Base-by-base conservation (phyloP, 2,329 filamentous ascomycete species). In the Trichoderma koningii region DNA sequence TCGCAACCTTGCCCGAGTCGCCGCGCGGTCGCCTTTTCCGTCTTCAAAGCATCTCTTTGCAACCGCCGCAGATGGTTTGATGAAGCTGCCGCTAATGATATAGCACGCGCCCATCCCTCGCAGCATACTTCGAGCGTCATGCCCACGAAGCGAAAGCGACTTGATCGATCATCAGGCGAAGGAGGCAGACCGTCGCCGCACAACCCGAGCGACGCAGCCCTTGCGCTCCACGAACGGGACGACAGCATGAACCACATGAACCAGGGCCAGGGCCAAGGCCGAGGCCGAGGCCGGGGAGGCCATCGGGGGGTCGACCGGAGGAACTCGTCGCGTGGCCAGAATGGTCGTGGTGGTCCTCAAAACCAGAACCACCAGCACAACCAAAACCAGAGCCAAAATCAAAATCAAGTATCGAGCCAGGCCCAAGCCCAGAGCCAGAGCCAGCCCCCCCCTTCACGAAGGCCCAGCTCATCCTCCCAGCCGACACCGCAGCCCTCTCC, bases 121-220 rank as follows among this genome's bases (percentile, higher is more conserved):
- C 53, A 52, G 51, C 50, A 64, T 65, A 2, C 55, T 50, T 69
- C 68, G 66, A 68, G 71, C 73, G 72, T 70, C 67, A 87, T 87
- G 85, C 80, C 83, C 78, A 81, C 82, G 30, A 87, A 87, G 77
- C 81, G 85, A 71, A 87, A 87, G 81, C 82, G 84, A 74, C 78
- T 79, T 72, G 83, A 85, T 55, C 79, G 84, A 69, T 76, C 75
- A 59, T 77, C 78, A 66, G 75, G 76, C 67, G 84, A 87, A 65
- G 79, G 77, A 64, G 77, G 76, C 68, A 81, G 87, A 66, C 86
- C 86, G 21, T 83, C 87, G 57, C 87, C 87, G 59, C 86, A 89
- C 75, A 84, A 86, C 41, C 86, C 87, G 53, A 81, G 79, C 60
- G 83, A 88, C 70, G 82, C 82, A 7, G 72, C 76, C 45, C 72